Conservation (phyloP, 1,284 basidiomycete genomes). For the Ustilago loliicola region DNA sequence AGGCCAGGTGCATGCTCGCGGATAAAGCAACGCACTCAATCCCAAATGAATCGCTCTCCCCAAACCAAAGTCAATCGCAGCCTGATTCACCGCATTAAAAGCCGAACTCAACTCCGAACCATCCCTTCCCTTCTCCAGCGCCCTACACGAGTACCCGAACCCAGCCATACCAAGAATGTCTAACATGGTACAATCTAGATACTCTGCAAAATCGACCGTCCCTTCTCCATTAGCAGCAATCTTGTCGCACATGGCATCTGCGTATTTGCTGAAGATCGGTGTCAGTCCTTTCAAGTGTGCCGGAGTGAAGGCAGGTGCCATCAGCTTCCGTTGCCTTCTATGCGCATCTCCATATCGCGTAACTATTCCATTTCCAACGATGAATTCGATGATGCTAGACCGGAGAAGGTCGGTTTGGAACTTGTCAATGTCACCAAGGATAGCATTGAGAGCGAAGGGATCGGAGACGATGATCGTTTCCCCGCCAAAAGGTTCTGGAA, state of each 20-base stretch:
- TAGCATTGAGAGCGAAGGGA: constrained; percentile 36
- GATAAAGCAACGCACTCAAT: constrained; percentile 35
- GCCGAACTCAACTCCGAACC: constrained; percentile 34
- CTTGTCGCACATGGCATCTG: constrained; percentile 50
- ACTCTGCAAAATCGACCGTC: constrained; percentile 54
- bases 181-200: constrained; percentile 57
- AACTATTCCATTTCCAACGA: constrained; percentile 49
- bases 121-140: constrained; percentile 55
- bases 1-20: constrained; percentile 36
- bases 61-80: constrained; percentile 47
- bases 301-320: constrained; percentile 59
- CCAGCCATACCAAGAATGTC: constrained; percentile 68
- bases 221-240: constrained; percentile 16
- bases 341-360: constrained; percentile 46
- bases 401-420: constrained; percentile 43
- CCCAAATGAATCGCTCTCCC: constrained; percentile 39
- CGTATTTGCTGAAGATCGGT: constrained; percentile 49
- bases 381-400: constrained; percentile 43
- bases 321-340: constrained; percentile 53
- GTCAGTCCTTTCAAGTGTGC: constrained; percentile 49
- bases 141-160: constrained; percentile 59
- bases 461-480: constrained; percentile 42
- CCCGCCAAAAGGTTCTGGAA: constrained; percentile 42
- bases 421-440: constrained; percentile 42
- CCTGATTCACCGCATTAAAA: constrained; percentile 49